Evolutionary conservation across 164 flowering plant species (phyloP), one percentile per base, ranked within the genome.

Genomic region (Hamamelis virginiana): DNA sequence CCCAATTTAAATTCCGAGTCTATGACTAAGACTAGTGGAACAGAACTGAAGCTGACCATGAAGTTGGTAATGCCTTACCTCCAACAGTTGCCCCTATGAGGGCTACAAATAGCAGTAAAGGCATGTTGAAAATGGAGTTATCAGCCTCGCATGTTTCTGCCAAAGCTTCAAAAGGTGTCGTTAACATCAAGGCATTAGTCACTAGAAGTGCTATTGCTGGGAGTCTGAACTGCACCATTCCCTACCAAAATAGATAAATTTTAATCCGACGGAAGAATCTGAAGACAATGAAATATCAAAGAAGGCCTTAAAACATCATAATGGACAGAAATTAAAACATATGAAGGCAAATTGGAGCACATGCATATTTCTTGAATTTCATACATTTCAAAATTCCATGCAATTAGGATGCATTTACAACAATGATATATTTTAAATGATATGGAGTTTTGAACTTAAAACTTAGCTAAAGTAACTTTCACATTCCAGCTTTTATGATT

Each of bases 61-160:
- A 62, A 43, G 46, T 22, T 8, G 48, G 3, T 56, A 9, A 50
- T 68, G 58, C 63, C 72, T 62, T 74, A 92, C 96, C 96, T 86
- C 96, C 98, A 77, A 92, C 96, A 52, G 90, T 81, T 63, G 96
- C 96, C 28, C 98, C 98, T 38, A 89, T 62, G 58, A 91, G 87
- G 66, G 98, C 91, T 13, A 92, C 89, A 50, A 76, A 65, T 50
- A 89, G 87, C 69, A 92, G 79, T 38, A 90, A 8, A 52, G 94
- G 97, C 98, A 92, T 95, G 74, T 81, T 83, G 72, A 89, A 77
- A 44, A 80, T 16, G 21, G 92, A 84, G 57, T 65, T 80, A n/a
- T 81, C 85, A 63, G 87, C 78, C 66, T 87, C 91, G 67, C 99
- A 92, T 63, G 93, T 83, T 81, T 91, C 98, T 22, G 98, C 99